Evolutionary conservation across 139 green algal species (phyloP), one percentile per base, ranked within the genome.

Genomic region (Dunaliella primolecta): DNA sequence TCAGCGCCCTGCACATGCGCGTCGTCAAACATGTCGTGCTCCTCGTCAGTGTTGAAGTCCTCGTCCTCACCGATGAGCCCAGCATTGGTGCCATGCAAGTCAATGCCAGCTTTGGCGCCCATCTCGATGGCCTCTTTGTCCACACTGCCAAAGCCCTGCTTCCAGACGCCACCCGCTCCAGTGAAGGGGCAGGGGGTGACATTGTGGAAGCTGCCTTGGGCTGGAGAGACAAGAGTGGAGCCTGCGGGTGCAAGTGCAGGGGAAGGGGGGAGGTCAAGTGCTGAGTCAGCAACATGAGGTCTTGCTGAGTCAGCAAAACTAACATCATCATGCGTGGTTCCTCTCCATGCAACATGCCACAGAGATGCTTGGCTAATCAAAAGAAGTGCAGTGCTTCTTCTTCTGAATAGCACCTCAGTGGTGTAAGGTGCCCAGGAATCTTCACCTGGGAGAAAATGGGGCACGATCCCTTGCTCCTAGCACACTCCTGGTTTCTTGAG

Each of bases 21-120:
- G n/a, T 27, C 29, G n/a, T 23, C 46, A 64, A 64, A 64, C 15
- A 38, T 29, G 3, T 80, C 75, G 11, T 80, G n/a, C 33, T 80
- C 75, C 7, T 80, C n/a, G 75, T 80, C 75, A 37, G 75, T 38
- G n/a, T 80, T 33, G 75, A 80, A 80, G 75, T 80, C 75, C 24
- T 32, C 75, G 36, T 80, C 75, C 32, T 80, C 75, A 32, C 71
- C 71, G 36, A 80, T 37, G 75, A 23, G n/a, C 32, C 75, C 75
- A 38, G 75, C 29, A 36, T 36, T 80, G 1, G 75, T 38, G 2
- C 75, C 75, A 30, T 38, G 33, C n/a, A 80, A 30, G 75, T 80
- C 75, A 36, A 80, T 80, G 75, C 75, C 75, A 36, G 75, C 75
- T 11, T 32, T 33, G 7, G 75, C 75, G 36, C 75, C 75, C 32